Base-by-base conservation (phyloP, 768 basidiomycete genomes). In the Russula ochroleuca region DNA sequence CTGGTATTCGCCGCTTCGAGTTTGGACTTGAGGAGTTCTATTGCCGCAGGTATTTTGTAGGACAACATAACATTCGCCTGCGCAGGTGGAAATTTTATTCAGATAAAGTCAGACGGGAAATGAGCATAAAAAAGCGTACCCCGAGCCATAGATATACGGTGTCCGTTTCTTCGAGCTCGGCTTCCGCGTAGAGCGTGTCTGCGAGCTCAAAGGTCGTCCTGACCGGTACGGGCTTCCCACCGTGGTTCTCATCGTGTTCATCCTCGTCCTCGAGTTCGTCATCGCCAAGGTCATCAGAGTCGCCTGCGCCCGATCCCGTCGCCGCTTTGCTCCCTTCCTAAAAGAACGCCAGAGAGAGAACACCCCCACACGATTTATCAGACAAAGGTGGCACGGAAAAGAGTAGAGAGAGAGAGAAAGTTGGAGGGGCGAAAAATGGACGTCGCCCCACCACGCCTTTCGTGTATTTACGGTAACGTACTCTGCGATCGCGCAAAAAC, bases 1-100 rank as follows among this genome's bases (percentile, higher is more conserved):
- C 79, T 83, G 14, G 75, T 76, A 71, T 91, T 82, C 0, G 95
- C 95, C 0, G 81, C 79, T 0, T 78, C 74, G 33, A 95, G 83
- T 75, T 98, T 98, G 28, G 83, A 81, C 60, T 80, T 75, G 0
- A 99, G 78, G 9, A 98, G 81, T 1, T 80, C 73, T 61, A 88
- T 82, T 2, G 97, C 97, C 17, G 83, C 85, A 1, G 84, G 81
- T 28, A 96, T 76, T 65, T 88, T 89, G 78, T 99, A 99, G 0
- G 94, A 91, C 2, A 99, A 79, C 96, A 98, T 98, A 2, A 95
- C 93, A 67, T 98, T 98, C 8, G 97, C 97, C 96, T 98, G 67
- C 4, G 19, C 19, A 21, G 28, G 53, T 43, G 41, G 40, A 58
- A 35, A 28, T 35, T n/a, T 35, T 19, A 10, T 8, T 33, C 14